Evolutionary conservation across 2,329 filamentous ascomycete species (phyloP).

Genomic region (Epichloe sibirici): DNA sequence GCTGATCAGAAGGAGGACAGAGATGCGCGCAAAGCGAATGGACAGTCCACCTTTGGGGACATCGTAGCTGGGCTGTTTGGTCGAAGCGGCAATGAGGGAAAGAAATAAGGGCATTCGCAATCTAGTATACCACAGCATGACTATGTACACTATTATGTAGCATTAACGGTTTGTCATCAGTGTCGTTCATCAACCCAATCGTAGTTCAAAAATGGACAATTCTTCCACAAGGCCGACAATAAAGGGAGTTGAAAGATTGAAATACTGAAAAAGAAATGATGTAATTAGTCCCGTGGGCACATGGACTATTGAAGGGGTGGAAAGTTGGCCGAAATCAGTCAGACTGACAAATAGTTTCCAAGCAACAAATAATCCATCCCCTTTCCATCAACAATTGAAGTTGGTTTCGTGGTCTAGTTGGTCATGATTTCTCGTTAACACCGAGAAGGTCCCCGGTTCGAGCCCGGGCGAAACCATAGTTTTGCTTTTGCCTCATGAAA

Average conservation of each 20-base stretch:
- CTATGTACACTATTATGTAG: background rate
- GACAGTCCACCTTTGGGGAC: constrained; percentile 20
- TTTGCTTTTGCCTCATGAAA: constrained; percentile 10
- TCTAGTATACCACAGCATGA: background rate
- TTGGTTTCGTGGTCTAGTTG: constrained; percentile 27
- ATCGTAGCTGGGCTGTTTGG: constrained; percentile 18
- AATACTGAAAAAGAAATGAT: no score
- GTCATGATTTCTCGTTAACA: constrained; percentile 29
- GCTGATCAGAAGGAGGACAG: constrained; percentile 45
- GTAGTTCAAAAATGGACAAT: no score
- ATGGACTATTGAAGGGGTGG: no score
- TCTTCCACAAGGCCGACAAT: no score
- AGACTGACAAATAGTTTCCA: no score
- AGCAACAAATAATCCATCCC: fast-evolving
- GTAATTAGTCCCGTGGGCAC: no score
- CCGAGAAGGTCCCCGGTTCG: constrained; percentile 28
- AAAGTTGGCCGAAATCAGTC: no score
- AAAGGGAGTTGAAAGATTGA: no score
- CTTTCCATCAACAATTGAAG: background rate
- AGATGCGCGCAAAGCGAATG: constrained; percentile 26
- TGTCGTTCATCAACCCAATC: background rate
- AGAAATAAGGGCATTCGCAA: background rate
- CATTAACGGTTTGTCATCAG: background rate
- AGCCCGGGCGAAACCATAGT: constrained; percentile 25
- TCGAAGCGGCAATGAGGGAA: constrained; percentile 12